Conservation (phyloP, 2,329 filamentous ascomycete species). For the Plenodomus biglobosus region DNA sequence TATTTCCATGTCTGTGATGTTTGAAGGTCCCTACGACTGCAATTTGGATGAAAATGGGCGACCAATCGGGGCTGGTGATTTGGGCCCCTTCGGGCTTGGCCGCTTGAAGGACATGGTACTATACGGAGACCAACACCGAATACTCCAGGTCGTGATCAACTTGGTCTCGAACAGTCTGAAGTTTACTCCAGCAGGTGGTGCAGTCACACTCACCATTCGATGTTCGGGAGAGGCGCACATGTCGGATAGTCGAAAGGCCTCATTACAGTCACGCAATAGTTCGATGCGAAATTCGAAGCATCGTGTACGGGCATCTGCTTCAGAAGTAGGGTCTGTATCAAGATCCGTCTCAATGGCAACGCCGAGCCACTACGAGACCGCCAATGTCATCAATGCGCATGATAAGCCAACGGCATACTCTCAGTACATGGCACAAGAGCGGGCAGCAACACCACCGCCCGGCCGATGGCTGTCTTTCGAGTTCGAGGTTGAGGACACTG, state of each 20-base stretch:
- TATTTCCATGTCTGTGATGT: slow-evolving; percentile 73
- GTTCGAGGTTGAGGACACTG: slow-evolving; percentile 86
- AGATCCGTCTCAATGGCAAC: slow-evolving; percentile 30
- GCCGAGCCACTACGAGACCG: slow-evolving; percentile 42
- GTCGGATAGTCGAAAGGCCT: slow-evolving; percentile 48
- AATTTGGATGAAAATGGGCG: slow-evolving; percentile 44
- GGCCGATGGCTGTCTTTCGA: slow-evolving; percentile 74
- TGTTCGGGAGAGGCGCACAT: slow-evolving; percentile 64
- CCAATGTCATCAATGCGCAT: slow-evolving; percentile 49
- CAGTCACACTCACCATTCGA: slow-evolving; percentile 73
- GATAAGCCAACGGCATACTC: slow-evolving; percentile 44
- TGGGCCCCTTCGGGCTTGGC: slow-evolving; percentile 67
- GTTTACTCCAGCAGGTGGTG: slow-evolving; percentile 78
- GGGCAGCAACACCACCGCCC: slow-evolving; percentile 53
- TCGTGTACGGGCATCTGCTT: slow-evolving; percentile 34
- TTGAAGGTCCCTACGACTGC: slow-evolving; percentile 56
- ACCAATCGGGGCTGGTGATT: slow-evolving; percentile 53
- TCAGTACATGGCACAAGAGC: slow-evolving; percentile 41
- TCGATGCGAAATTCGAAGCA: slow-evolving; percentile 42
- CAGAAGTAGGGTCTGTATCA: slow-evolving; percentile 35
- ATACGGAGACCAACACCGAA: slow-evolving; percentile 90
- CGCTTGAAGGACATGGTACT: slow-evolving; percentile 81
- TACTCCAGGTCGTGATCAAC: slow-evolving; percentile 91
- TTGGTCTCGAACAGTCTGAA: slow-evolving; percentile 90
- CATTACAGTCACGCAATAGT: slow-evolving; percentile 48